Conservation (phyloP, 2,329 filamentous ascomycete genomes). For the Niveomyces coronatus region DNA sequence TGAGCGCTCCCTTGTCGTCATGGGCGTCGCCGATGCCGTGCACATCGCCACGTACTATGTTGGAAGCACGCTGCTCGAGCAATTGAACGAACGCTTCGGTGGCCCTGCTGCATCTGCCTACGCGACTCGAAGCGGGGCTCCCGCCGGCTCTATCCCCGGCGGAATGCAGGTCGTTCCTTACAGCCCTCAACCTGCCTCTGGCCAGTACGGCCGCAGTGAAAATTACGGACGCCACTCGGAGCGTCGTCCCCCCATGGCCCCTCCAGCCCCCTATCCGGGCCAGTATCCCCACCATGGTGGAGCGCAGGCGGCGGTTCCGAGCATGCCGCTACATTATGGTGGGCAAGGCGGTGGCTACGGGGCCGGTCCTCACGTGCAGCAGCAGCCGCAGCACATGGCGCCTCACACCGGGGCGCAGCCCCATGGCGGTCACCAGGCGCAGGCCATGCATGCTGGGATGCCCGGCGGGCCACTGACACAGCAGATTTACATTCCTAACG, state of each 20-base stretch:
- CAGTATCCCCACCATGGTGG: conserved; percentile 54
- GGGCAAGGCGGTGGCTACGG: conserved; percentile 67
- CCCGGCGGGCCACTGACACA: conserved; percentile 66
- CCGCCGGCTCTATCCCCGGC: conserved; percentile 85
- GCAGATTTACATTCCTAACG: conserved; percentile 98
- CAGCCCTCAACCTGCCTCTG: conserved; percentile 82
- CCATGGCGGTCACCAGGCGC: conserved; percentile 54
- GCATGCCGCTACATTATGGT: conserved; percentile 70
- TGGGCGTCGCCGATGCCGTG: conserved; percentile 94
- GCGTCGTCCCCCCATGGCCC: conserved; percentile 66
- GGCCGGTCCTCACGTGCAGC: conserved; percentile 65
- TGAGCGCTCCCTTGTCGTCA: conserved; percentile 93
- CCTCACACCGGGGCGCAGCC: conserved; percentile 48
- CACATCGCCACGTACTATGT: conserved; percentile 99
- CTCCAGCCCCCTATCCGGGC: conserved; percentile 55
- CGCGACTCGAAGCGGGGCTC: conserved; percentile 85
- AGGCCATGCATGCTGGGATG: conserved; percentile 61
- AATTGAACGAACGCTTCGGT: conserved; percentile 92
- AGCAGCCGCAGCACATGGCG: conserved; percentile 61
- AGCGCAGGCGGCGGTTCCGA: conserved; percentile 47
- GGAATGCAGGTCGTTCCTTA: conserved; percentile 99
- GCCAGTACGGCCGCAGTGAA: conserved; percentile 85
- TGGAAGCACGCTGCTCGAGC: conserved; percentile 93
- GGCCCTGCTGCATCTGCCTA: conserved; percentile 96
- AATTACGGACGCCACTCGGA: conserved; percentile 68